These are phyloP conservation scores for Sporothrix dimorphospora DNA, from an alignment of 2,329 filamentous ascomycete species.

Conservation along the genomic window DNA sequence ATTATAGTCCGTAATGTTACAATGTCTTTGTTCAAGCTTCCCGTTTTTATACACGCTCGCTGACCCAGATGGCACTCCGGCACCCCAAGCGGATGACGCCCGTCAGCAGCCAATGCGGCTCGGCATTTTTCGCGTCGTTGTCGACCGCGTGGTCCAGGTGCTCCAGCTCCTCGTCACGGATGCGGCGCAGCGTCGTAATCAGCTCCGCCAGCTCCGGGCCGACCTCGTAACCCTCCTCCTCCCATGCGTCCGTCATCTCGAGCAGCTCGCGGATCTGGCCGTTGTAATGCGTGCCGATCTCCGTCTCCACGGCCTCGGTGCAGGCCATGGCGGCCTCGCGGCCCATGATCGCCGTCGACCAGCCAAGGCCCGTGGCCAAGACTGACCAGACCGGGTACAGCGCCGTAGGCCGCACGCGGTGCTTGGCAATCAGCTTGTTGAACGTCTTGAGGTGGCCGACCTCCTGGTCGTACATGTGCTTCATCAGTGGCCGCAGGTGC, in stretches of 20 bases:
- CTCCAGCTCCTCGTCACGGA: constrained; percentile 94
- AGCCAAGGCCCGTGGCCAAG: constrained; percentile 80
- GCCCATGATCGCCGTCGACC: constrained; percentile 86
- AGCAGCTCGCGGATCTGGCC: constrained; percentile 81
- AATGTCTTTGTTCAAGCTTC: background rate
- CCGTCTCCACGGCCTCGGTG: constrained; percentile 96
- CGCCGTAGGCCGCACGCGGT: constrained; percentile 88
- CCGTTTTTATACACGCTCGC: constrained; percentile 59
- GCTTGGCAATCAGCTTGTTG: constrained; percentile 78
- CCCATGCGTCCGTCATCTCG: constrained; percentile 77
- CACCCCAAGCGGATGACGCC: constrained; percentile 89
- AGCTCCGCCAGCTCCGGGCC: constrained; percentile 76
- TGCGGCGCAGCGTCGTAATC: constrained; percentile 73
- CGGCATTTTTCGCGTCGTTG: constrained; percentile 87
- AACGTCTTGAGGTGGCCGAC: constrained; percentile 84
- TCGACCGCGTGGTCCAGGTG: constrained; percentile 94
- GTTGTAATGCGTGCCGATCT: constrained; percentile 96
- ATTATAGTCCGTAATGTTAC: background rate
- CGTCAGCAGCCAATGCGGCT: constrained; percentile 86
- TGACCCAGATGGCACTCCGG: constrained; percentile 89
- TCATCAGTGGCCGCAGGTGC: constrained; percentile 86
- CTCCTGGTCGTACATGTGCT: constrained; percentile 98
- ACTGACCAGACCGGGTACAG: constrained; percentile 90
- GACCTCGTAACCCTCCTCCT: constrained; percentile 76
- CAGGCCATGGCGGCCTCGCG: constrained; percentile 97